Evolutionary conservation across 2,329 filamentous ascomycete genomes (phyloP).

Genomic region (Catunica adiposa): DNA sequence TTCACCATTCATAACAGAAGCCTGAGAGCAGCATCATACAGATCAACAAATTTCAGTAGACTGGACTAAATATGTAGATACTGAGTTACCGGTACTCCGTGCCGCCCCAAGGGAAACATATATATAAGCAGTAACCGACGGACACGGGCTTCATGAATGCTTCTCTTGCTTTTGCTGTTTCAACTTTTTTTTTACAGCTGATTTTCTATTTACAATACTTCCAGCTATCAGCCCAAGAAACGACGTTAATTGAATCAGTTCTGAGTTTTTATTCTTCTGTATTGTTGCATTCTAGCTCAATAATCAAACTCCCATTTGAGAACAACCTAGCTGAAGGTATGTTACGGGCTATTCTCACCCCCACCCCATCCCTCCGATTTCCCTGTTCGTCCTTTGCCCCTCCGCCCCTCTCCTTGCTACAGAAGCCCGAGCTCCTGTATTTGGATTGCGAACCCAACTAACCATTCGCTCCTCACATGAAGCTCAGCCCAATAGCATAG

Average conservation of each 20-base stretch:
- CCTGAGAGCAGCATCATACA: neutral
- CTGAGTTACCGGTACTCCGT: neutral
- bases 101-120: neutral
- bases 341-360: neutral
- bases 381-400: neutral
- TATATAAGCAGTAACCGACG: neutral
- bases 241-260: too few species aligned
- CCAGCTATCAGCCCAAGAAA: too few species aligned
- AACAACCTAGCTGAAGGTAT: too few species aligned
- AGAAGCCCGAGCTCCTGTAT: neutral
- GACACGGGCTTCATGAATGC: neutral
- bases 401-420: neutral
- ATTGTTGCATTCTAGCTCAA: too few species aligned
- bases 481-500: constrained; percentile 2
- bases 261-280: too few species aligned
- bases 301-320: too few species aligned
- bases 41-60: neutral
- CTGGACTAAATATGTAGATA: too few species aligned
- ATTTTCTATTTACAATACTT: too few species aligned
- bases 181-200: too few species aligned
- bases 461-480: constrained; percentile 1
- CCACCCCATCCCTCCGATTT: neutral
- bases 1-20: neutral
- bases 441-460: neutral
- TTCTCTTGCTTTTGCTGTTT: neutral